Percentiles rank a stretch among this genome's conserved stretches.
phyloP scores from a whole-genome alignment of 2,329 filamentous ascomycete species.

The Onygenales sp. region DNA sequence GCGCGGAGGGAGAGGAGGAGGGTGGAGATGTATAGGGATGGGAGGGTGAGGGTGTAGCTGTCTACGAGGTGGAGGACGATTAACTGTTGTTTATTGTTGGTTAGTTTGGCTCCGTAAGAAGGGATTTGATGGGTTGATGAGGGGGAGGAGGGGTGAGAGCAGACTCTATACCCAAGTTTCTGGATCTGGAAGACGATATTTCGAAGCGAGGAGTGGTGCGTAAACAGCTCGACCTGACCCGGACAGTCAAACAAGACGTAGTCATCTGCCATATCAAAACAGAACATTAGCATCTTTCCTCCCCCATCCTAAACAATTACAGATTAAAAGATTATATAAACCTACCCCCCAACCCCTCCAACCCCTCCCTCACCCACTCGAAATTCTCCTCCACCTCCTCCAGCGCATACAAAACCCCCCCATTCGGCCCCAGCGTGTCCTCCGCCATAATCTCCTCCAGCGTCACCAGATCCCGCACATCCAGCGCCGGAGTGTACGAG shows the following conservation, averaged over 20 bases:
- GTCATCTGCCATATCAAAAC: slow-evolving; percentile 50
- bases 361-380: slow-evolving; percentile 76
- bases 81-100: slow-evolving; percentile 48
- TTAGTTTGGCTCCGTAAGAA: slow-evolving; percentile 6
- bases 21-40: slow-evolving; percentile 90
- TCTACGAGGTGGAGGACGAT: slow-evolving; percentile 91
- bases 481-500: slow-evolving; percentile 78
- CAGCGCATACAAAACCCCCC: slow-evolving; percentile 82
- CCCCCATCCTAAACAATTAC: background rate
- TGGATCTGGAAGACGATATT: slow-evolving; percentile 87
- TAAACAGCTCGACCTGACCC: slow-evolving; percentile 94
- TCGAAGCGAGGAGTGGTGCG: slow-evolving; percentile 81
- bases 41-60: slow-evolving; percentile 84
- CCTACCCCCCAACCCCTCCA: slow-evolving; percentile 61
- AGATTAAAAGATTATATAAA: background rate
- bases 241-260: slow-evolving; percentile 95
- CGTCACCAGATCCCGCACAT: slow-evolving; percentile 80
- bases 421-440: slow-evolving; percentile 84
- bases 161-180: slow-evolving; percentile 83
- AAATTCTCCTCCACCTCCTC: slow-evolving; percentile 92
- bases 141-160: slow-evolving; percentile 25
- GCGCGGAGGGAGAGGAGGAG: slow-evolving; percentile 84
- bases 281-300: background rate
- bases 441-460: slow-evolving; percentile 93
- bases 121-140: background rate